These are phyloP conservation scores for Diaporthe nobilis DNA, from an alignment of 2,329 filamentous ascomycete genomes.

Conservation along the genomic window DNA sequence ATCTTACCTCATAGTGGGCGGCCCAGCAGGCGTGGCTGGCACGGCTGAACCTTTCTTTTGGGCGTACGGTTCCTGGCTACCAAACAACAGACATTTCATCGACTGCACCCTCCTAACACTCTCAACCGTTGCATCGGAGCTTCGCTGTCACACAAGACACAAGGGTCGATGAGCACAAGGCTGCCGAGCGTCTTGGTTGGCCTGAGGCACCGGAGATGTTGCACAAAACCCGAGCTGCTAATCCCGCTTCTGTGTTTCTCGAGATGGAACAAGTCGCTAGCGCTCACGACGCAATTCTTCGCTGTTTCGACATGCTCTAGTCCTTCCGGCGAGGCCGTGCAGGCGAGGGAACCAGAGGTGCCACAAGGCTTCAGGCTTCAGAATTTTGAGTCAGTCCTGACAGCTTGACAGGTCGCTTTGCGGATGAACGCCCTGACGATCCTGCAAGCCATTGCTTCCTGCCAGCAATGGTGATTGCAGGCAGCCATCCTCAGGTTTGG, in stretches of 20 bases:
- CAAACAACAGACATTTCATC: not conserved
- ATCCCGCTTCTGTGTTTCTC: constrained; percentile 30
- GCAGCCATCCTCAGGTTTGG: not conserved
- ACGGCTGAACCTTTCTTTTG: constrained; percentile 2
- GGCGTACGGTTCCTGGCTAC: not conserved
- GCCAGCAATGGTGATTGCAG: constrained; percentile 1
- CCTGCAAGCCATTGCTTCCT: constrained; percentile 11
- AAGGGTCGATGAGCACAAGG: constrained; percentile 16
- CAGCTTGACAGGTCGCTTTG: constrained; percentile 9
- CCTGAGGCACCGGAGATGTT: not conserved
- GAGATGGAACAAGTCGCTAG: constrained; percentile 12
- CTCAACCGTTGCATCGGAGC: not conserved
- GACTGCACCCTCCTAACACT: not conserved
- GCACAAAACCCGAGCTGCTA: not conserved
- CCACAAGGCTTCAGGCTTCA: constrained; percentile 15
- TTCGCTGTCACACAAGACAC: not conserved
- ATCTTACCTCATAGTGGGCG: not conserved
- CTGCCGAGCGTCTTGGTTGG: constrained; percentile 2
- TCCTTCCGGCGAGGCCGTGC: constrained; percentile 20
- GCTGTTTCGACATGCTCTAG: constrained; percentile 15
- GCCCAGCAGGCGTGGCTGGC: not conserved
- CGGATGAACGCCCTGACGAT: constrained; percentile 4
- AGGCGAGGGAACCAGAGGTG: not conserved
- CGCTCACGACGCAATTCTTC: not conserved
- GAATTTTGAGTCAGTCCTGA: constrained; percentile 14